Conservation (phyloP, 2,329 filamentous ascomycete genomes). For the Pestalotiopsis sp. region DNA sequence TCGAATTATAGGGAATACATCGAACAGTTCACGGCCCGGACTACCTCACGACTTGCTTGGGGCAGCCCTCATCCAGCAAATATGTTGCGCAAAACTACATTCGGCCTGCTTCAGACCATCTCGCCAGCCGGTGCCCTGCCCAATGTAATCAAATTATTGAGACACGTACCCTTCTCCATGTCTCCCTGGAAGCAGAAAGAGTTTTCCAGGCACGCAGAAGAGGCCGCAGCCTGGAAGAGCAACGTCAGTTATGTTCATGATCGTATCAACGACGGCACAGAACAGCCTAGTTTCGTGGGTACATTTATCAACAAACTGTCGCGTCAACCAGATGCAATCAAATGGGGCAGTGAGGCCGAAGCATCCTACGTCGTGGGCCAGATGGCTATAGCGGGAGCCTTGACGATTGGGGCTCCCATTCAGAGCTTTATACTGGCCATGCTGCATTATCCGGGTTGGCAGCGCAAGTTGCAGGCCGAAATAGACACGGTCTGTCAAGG, state of each 20-base stretch:
- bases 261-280: conserved; percentile 29
- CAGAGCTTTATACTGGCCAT: conserved; percentile 42
- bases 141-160: conserved; percentile 39
- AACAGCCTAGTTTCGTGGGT: conserved; percentile 40
- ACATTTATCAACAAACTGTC: conserved; percentile 37
- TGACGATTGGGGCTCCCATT: conserved; percentile 45
- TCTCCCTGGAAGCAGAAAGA: conserved; percentile 48
- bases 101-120: conserved; percentile 46
- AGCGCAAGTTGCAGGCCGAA: conserved; percentile 45
- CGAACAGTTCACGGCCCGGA: conserved; percentile 48
- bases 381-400: conserved; percentile 47
- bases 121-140: conserved; percentile 44
- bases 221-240: conserved; percentile 36
- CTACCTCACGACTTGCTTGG: conserved; percentile 46
- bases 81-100: conserved; percentile 43
- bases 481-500: conserved; percentile 43
- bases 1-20: conserved; percentile 44
- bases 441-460: conserved; percentile 39
- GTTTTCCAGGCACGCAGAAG: conserved; percentile 36
- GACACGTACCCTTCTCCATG: conserved; percentile 37
- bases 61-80: conserved; percentile 41
- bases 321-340: conserved; percentile 21
- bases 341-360: conserved; percentile 34
- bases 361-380: conserved; percentile 45
- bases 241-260: conserved; percentile 38